These are phyloP conservation scores for Ceratorhiza oryzae-sativae DNA, from an alignment of 1,284 basidiomycete genomes.

Conservation along the genomic window DNA sequence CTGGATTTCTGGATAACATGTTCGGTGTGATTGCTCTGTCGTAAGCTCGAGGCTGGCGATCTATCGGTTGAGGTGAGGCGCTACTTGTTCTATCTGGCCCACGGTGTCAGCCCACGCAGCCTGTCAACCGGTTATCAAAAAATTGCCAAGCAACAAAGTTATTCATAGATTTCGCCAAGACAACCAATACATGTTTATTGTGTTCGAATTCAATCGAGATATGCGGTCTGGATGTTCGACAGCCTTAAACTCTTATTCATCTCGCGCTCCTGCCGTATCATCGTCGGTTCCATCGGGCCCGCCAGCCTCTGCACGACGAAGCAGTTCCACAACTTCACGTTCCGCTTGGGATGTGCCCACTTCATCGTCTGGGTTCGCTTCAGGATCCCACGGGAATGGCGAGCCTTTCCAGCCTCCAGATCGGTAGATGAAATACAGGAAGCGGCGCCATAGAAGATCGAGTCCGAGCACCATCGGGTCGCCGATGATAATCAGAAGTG, in stretches of 20 bases:
- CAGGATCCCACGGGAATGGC: slow-evolving; percentile 19
- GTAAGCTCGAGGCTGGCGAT: too few relatives aligned
- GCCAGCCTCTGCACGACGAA: background rate
- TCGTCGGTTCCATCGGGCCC: background rate
- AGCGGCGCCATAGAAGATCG: slow-evolving; percentile 60
- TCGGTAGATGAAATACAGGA: slow-evolving; percentile 60
- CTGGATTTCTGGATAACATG: background rate
- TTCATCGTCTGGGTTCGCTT: slow-evolving; percentile 4
- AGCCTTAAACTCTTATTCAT: background rate
- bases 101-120: background rate
- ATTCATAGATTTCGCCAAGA: background rate
- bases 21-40: background rate
- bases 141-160: background rate
- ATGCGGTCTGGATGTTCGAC: background rate
- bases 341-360: background rate
- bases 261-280: background rate
- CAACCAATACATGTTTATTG: too few relatives aligned
- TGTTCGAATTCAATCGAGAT: background rate
- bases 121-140: background rate
- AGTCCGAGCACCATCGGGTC: slow-evolving; percentile 61
- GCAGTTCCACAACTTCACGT: background rate
- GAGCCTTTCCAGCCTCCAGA: slow-evolving; percentile 59
- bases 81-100: background rate
- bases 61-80: too few relatives aligned
- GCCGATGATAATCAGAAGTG: slow-evolving; percentile 64